A percentile compares a stretch with the other conserved stretches of the same genome.
Conservation (phyloP, 2,329 filamentous ascomycete species). For the Calonectria pseudoturangicola region DNA sequence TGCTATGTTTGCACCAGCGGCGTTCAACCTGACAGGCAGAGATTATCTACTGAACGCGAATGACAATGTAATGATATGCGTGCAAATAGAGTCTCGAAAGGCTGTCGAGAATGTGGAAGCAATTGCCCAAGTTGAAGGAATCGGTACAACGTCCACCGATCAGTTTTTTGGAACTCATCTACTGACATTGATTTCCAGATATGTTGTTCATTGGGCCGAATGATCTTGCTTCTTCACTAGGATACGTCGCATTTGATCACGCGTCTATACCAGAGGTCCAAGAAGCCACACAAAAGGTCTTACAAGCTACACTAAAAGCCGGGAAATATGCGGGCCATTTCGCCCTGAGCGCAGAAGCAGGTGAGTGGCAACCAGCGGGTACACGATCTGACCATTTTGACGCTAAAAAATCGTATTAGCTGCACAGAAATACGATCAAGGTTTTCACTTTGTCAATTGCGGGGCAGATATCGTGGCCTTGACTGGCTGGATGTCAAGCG, state of each 20-base stretch:
- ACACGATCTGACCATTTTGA: background rate
- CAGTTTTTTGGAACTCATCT: accelerated
- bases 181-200: background rate
- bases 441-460: slow-evolving; percentile 61
- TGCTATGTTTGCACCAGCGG: slow-evolving; percentile 55
- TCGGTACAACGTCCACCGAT: slow-evolving; percentile 40
- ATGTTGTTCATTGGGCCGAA: slow-evolving; percentile 43
- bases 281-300: slow-evolving; percentile 51
- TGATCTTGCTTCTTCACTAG: slow-evolving; percentile 49
- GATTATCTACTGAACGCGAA: slow-evolving; percentile 54
- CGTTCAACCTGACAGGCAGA: slow-evolving; percentile 54
- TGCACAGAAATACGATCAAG: slow-evolving; percentile 52
- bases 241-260: slow-evolving; percentile 58
- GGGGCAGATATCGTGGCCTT: slow-evolving; percentile 62
- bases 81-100: slow-evolving; percentile 46
- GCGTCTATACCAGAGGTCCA: slow-evolving; percentile 56
- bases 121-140: slow-evolving; percentile 58
- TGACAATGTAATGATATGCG: slow-evolving; percentile 50
- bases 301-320: slow-evolving; percentile 54
- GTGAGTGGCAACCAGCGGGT: background rate
- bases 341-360: slow-evolving; percentile 54
- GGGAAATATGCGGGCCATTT: slow-evolving; percentile 61
- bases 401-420: slow-evolving; percentile 37
- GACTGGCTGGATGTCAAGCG: slow-evolving; percentile 58
- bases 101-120: slow-evolving; percentile 62